Evolutionary conservation across 805 yeast species (phyloP), one percentile per base, ranked within the genome.

Genomic region (Metschnikowia corniflorae): DNA sequence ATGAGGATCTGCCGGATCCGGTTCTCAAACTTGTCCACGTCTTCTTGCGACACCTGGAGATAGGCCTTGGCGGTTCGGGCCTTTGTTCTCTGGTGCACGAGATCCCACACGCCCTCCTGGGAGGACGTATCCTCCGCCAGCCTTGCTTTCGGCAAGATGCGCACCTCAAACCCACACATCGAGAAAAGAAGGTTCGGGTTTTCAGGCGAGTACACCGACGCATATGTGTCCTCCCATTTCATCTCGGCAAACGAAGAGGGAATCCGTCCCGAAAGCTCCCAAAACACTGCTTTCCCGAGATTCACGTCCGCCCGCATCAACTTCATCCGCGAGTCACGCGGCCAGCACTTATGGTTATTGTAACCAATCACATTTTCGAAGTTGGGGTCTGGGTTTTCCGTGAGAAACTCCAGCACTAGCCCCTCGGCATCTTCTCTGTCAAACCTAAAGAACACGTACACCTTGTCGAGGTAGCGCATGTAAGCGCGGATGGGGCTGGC

Each of bases 91-190:
- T 77, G 80, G 49, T 89, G 74, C 7, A 81, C 60, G 28, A 93
- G 67, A 54, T 85, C 94, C 99, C 99, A 93, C 2, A 84, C 87
- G 25, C 96, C 93, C 60, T 93, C 98, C 36, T 64, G 63, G 7
- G 79, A 68, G 0, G 82, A 68, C 6, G 63, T 57, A 4, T 71
- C 75, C 21, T 74, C 85, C 6, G 60, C 64, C 44, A 70, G 58
- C 47, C 97, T 71, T 16, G 60, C 46, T 51, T 78, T 86, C 3
- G 98, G 98, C 29, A 86, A 58, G 20, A 93, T 82, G 37, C 98
- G 68, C 1, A 93, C 82, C 54, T 93, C 98, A 64, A 93, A 93
- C 0, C 98, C 99, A 60, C 93, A 82, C 89, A 93, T 85, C 0
- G 93, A 75, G 51, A 91, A 87, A 21, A 91, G 63, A 41, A 93